phyloP scores from a whole-genome alignment of 2,329 filamentous ascomycete genomes.

The Pyrenophora tritici-repentis region DNA sequence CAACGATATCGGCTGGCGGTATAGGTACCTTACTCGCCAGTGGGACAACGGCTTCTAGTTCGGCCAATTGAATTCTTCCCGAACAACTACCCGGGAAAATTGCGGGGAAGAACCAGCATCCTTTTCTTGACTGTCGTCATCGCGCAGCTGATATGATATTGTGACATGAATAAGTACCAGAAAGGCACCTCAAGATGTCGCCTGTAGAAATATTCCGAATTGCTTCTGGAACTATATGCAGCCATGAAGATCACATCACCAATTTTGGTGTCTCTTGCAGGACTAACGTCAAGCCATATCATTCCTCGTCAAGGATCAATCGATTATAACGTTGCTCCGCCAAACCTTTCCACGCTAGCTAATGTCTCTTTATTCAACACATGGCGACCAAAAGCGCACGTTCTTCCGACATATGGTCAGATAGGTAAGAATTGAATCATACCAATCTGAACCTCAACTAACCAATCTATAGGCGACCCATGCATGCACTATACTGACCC shows the following conservation, averaged over 20 bases:
- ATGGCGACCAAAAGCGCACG: conserved; percentile 48
- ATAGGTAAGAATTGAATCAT: conserved; percentile 20
- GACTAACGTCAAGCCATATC: conserved; percentile 5
- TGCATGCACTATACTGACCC: conserved; percentile 55
- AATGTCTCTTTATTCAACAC: conserved; percentile 22
- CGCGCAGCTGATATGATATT: not conserved
- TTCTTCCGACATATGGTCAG: conserved; percentile 49
- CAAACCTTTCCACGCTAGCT: conserved; percentile 24
- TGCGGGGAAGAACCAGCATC: conserved; percentile 7
- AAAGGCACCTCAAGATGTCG: not conserved
- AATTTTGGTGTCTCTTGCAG: conserved; percentile 5
- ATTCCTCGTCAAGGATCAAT: conserved; percentile 14
- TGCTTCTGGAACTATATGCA: not conserved
- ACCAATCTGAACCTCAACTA: no score
- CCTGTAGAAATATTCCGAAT: not conserved
- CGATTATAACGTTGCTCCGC: conserved; percentile 25
- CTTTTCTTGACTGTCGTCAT: conserved; percentile 10
- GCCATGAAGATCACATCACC: conserved; percentile 8
- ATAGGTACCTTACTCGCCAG: conserved; percentile 5
- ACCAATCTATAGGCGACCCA: conserved; percentile 42
- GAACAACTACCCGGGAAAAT: conserved; percentile 1
- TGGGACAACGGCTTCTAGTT: not conserved
- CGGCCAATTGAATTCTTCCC: not conserved
- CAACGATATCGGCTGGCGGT: no score
- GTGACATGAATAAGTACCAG: not conserved